Base-by-base conservation (phyloP, 106 monocot species). In the Vanilla planifolia region DNA sequence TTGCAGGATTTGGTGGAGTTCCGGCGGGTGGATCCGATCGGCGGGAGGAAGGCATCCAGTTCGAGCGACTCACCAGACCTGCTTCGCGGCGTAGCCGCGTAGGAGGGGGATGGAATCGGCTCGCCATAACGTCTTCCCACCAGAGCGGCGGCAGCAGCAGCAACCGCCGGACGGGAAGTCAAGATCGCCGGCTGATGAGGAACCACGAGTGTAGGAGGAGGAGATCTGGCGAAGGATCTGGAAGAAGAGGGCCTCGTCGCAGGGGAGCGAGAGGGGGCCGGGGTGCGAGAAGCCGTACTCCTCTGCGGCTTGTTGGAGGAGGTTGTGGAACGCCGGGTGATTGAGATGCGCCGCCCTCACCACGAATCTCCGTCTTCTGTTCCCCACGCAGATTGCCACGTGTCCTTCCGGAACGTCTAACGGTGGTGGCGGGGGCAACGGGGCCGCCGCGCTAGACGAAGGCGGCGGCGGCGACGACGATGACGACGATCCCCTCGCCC, bases 241-340 rank as follows among this genome's bases (percentile, higher is more conserved):
- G 56, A 72, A 61, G 72, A 78, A 72, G 40, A 63, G 43, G 23
- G 67, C 43, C 72, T 72, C 77, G 15, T 78, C 77, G 72, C 71
- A 72, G 55, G 77, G 77, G 29, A 78, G 47, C 45, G 71, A 43
- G 37, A 77, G 66, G 5, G 71, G 71, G 43, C 77, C 77, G 36
- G 66, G 39, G 5, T 11, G 48, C 28, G 47, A 47, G 62, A 78
- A 78, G 33, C 67, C 77, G 67, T 63, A 72, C 72, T 78, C 71
- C 71, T 78, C 72, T 62, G 72, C 77, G 9, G 72, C 72, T 48
- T 55, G 62, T 19, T 7, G 11, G 28, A 78, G 72, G 16, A 78
- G 72, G 27, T 62, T 55, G 27, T 45, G 46, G 61, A 78, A 72
- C 13, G 39, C 40, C 2, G 77, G 72, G 48, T 78, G 77, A 61